Evolutionary conservation across 2,329 filamentous ascomycete genomes (phyloP).

Genomic region (Penicillium frequentans): DNA sequence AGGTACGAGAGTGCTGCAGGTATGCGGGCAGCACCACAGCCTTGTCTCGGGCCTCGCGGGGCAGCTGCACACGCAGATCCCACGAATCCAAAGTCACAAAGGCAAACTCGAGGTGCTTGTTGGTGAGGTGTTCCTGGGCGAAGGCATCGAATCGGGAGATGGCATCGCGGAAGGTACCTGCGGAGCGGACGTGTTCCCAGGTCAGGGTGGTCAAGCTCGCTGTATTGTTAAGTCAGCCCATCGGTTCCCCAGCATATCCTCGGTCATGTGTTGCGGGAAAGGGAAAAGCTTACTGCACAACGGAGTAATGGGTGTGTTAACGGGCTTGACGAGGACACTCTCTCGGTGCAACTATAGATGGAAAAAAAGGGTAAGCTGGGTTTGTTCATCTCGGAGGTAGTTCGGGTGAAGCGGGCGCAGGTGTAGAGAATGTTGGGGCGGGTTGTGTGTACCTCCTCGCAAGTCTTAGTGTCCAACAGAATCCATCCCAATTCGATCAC

Average conservation of each 20-base stretch:
- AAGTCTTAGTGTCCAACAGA: conserved; percentile 83
- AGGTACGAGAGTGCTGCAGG: conserved; percentile 95
- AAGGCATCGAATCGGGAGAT: conserved; percentile 94
- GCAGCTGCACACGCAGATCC: conserved; percentile 96
- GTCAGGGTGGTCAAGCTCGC: conserved; percentile 96
- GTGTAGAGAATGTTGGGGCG: conserved; percentile 9
- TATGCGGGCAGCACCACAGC: conserved; percentile 94
- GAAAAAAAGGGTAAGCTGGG: conserved; percentile 26
- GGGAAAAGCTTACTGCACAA: conserved; percentile 82
- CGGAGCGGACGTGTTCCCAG: conserved; percentile 98
- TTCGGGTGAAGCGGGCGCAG: conserved; percentile 6
- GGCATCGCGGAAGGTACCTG: conserved; percentile 94
- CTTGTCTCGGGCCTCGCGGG: conserved; percentile 96
- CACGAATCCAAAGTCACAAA: conserved; percentile 98
- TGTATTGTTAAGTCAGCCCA: conserved; percentile 44
- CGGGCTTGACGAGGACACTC: conserved; percentile 93
- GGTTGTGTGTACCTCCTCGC: conserved; percentile 74
- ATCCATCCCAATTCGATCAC: conserved; percentile 99
- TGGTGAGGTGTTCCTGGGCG: conserved; percentile 84
- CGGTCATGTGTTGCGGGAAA: conserved; percentile 29
- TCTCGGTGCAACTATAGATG: conserved; percentile 77
- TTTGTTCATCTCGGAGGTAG: not conserved
- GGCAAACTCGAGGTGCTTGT: conserved; percentile 92
- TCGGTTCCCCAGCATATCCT: not conserved
- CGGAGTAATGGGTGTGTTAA: conserved; percentile 98